Evolutionary conservation across 192 early-diverging fungal species (phyloP), one percentile per base, ranked within the genome.

Genomic region (Geosiphon pyriformis): DNA sequence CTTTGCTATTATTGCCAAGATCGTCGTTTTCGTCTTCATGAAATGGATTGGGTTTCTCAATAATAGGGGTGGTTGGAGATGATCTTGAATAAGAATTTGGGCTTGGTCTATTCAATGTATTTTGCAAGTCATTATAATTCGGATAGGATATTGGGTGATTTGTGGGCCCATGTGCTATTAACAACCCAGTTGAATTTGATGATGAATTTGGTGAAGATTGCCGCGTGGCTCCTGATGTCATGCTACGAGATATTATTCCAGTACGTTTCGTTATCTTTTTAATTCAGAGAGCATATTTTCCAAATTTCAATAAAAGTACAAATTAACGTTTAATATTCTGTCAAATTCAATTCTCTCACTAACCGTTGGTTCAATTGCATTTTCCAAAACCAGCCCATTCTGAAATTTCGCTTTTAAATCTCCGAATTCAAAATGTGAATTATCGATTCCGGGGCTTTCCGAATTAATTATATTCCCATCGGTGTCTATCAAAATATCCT

Each of bases 391-490:
- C 6, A 10, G 6, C 15, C 37, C 30, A 30, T 64, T 8, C 42
- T 65, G 65, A 67, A 67, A 67, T 58, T 4, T 67, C 3, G 65
- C 65, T 55, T 58, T 67, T 30, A 67, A 54, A 29, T 67, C 65
- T 46, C 22, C 35, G 57, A 46, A 67, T 7, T 10, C 22, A 30
- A 67, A 47, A 11, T 35, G 1, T 2, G 54, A 46, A 7, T 67
- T 54, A 67, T 67, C 65, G 15, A 67, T 67, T 20, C 34, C 1
- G 27, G n/a, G 2, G 6, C 25, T 47, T 56, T 30, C 6, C 31
- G 11, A 47, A 20, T 35, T 22, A 17, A 6, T 20, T 0, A 11
- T 23, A 26, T 52, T 52, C 20, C 10, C 22, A 20, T 20, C 4
- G 7, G 10, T 3, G 3, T 52, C 15, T n/a, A 20, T 4, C 10